Evolutionary conservation across 2,329 filamentous ascomycete genomes (phyloP).

Genomic region (Ophiocordyceps unilateralis): DNA sequence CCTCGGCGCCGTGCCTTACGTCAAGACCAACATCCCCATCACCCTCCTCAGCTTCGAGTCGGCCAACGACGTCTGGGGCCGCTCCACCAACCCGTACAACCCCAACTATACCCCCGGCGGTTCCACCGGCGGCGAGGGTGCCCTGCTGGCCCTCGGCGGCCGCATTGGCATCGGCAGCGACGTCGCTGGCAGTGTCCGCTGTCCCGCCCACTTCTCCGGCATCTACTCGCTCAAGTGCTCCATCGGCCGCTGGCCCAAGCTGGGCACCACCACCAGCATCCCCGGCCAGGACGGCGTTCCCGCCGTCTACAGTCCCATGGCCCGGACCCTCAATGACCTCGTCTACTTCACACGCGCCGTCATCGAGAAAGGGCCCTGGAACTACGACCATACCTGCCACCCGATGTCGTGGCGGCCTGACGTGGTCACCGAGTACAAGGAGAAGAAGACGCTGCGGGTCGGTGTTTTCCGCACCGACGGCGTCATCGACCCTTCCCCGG

Average conservation of each 20-base stretch:
- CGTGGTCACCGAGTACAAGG: constrained; percentile 37
- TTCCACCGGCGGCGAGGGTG: constrained; percentile 72
- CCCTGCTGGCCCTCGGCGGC: constrained; percentile 65
- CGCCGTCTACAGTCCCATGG: constrained; percentile 85
- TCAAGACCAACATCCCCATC: constrained; percentile 81
- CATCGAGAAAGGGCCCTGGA: constrained; percentile 73
- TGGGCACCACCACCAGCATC: constrained; percentile 74
- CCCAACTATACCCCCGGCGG: constrained; percentile 73
- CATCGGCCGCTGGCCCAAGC: constrained; percentile 79
- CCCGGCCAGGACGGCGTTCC: constrained; percentile 80
- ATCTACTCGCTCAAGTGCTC: constrained; percentile 79
- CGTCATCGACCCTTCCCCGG: constrained; percentile 74
- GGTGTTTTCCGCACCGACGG: constrained; percentile 66
- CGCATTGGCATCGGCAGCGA: constrained; percentile 83
- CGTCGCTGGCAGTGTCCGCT: constrained; percentile 76
- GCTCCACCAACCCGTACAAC: constrained; percentile 69
- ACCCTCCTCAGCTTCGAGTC: constrained; percentile 79
- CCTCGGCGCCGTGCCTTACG: constrained; percentile 76
- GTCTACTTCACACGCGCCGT: constrained; percentile 68
- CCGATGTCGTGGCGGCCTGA: constrained; percentile 63
- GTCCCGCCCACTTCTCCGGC: constrained; percentile 76
- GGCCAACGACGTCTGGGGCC: constrained; percentile 63
- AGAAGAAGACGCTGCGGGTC: constrained; percentile 48
- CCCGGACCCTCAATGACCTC: constrained; percentile 66
- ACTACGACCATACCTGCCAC: constrained; percentile 72